phyloP scores from a whole-genome alignment of 1,284 basidiomycete genomes.

The Trichosporon coremiiforme region DNA sequence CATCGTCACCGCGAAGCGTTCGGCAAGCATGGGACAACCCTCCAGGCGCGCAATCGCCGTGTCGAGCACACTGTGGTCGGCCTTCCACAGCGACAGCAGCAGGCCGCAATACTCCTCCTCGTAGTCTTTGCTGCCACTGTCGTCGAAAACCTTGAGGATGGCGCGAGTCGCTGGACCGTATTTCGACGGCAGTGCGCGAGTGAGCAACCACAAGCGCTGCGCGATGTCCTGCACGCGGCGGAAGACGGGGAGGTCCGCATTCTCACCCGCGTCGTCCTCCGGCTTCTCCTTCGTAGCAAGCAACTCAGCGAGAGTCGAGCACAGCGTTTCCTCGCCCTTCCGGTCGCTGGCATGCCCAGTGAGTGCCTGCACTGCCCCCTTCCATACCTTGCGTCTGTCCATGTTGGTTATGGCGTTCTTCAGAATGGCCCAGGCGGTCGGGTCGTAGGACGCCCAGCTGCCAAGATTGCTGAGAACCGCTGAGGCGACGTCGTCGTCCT shows the following conservation, averaged over 20 bases:
- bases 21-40: background rate
- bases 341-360: background rate
- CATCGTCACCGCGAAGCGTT: background rate
- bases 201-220: background rate
- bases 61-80: background rate
- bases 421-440: background rate
- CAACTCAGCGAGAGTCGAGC: background rate
- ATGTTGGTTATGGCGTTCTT: background rate
- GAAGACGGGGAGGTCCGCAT: background rate
- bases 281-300: background rate
- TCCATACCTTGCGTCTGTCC: background rate
- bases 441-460: background rate
- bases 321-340: background rate
- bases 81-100: background rate
- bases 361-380: background rate
- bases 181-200: background rate
- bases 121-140: background rate
- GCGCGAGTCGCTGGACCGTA: background rate
- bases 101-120: slow-evolving; percentile 6
- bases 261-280: background rate
- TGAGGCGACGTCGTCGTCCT: background rate
- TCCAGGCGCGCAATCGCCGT: background rate
- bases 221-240: background rate
- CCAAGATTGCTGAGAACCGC: background rate
- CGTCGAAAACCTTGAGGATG: background rate